phyloP scores from a whole-genome alignment of 306 rosid genomes.

The Fragaria vesca region DNA sequence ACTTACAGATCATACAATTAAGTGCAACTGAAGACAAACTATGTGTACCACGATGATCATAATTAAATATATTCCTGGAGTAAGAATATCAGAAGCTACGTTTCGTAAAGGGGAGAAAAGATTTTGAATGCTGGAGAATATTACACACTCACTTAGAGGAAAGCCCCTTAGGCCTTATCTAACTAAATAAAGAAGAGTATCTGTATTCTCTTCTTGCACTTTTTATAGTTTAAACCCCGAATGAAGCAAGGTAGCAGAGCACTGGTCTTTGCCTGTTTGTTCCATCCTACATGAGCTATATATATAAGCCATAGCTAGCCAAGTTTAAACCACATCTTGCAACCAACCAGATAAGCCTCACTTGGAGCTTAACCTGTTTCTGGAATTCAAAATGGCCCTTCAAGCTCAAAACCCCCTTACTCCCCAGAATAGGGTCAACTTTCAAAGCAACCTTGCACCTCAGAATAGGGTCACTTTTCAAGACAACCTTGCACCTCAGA shows the following conservation, averaged over 20 bases:
- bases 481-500: too few relatives aligned
- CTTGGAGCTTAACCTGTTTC: neutral
- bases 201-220: neutral
- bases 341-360: neutral
- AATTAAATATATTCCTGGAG: slow-evolving; percentile 8
- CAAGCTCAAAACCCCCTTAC: slow-evolving; percentile 1
- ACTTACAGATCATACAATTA: neutral
- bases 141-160: neutral
- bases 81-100: slow-evolving; percentile 3
- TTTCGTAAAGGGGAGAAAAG: slow-evolving; percentile 8
- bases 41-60: neutral
- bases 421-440: neutral
- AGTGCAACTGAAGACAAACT: neutral
- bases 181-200: neutral
- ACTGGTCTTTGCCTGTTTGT: neutral
- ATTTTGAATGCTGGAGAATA: neutral
- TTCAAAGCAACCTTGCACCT: neutral
- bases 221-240: slow-evolving; percentile 8
- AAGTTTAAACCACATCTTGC: neutral
- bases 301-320: slow-evolving; percentile 9
- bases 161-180: neutral
- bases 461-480: neutral
- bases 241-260: slow-evolving; percentile 20
- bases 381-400: neutral
- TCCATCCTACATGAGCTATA: neutral